Evolutionary conservation across 352 stramenopile genomes (phyloP).

Genomic region (Phytopythium montanum): DNA sequence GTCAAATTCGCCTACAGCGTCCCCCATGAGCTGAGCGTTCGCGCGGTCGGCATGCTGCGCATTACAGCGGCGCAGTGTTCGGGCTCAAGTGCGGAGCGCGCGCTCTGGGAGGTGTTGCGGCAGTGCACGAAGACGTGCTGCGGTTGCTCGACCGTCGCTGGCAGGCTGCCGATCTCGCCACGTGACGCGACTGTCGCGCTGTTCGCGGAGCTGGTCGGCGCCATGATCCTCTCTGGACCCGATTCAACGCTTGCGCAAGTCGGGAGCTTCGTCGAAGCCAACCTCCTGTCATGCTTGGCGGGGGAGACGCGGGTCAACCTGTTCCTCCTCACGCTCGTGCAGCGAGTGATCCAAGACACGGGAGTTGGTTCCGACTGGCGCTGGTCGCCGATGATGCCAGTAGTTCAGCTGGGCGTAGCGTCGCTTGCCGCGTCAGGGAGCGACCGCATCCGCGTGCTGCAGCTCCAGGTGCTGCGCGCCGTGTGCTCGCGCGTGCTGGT

Average conservation of each 20-base stretch:
- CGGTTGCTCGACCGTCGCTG: conserved; percentile 18
- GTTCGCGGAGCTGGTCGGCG: conserved; percentile 47
- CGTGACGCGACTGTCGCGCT: conserved; percentile 20
- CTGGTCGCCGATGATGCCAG: conserved; percentile 22
- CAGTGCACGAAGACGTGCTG: conserved; percentile 61
- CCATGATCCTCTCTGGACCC: conserved; percentile 26
- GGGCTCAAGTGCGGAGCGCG: conserved; percentile 9
- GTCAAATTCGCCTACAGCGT: conserved; percentile 35
- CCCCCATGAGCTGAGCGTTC: conserved; percentile 14
- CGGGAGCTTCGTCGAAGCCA: conserved; percentile 39
- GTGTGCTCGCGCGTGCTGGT: conserved; percentile 32
- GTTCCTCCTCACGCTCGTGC: conserved; percentile 53
- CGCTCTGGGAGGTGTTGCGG: conserved; percentile 48
- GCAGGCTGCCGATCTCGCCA: neutral
- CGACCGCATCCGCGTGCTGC: conserved; percentile 39
- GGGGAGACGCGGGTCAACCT: conserved; percentile 40
- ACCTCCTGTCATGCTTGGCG: conserved; percentile 36
- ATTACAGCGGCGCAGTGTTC: conserved; percentile 21
- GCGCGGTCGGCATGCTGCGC: conserved; percentile 23
- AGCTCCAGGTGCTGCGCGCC: conserved; percentile 47
- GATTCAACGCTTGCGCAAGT: conserved; percentile 20
- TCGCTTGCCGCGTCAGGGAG: conserved; percentile 24
- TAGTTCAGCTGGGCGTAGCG: conserved; percentile 40
- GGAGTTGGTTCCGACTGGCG: conserved; percentile 3
- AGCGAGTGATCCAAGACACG: conserved; percentile 33